These are phyloP conservation scores for Ogataea trehalophila DNA, from an alignment of 805 yeast species.

Conservation along the genomic window DNA sequence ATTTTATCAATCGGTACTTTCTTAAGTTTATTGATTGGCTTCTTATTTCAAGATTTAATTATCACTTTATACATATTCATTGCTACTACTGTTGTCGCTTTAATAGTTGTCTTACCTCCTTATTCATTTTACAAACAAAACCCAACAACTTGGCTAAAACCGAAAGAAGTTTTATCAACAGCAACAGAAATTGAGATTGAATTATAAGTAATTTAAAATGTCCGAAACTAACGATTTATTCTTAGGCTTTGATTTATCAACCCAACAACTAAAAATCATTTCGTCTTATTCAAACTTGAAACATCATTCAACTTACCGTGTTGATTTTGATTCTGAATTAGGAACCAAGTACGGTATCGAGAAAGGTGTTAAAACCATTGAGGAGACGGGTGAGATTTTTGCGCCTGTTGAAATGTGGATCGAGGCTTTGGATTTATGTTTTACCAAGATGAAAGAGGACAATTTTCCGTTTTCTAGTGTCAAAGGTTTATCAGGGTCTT, in stretches of 20 bases:
- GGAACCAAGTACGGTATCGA: constrained; percentile 51
- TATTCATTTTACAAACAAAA: constrained; percentile 51
- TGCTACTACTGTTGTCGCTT: constrained; percentile 29
- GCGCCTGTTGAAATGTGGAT: constrained; percentile 92
- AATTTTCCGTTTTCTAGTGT: constrained; percentile 57
- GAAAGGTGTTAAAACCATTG: constrained; percentile 66
- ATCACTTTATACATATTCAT: constrained; percentile 36
- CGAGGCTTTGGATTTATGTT: constrained; percentile 68
- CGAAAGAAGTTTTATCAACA: constrained; percentile 2
- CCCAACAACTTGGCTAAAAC: constrained; percentile 43
- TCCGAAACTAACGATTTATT: constrained; percentile 28
- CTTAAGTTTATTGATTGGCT: constrained; percentile 45
- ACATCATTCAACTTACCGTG: constrained; percentile 51
- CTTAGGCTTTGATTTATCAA: constrained; percentile 81
- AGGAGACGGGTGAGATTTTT: constrained; percentile 52
- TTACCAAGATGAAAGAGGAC: constrained; percentile 45
- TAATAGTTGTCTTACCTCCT: constrained; percentile 47
- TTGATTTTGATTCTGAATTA: constrained; percentile 68
- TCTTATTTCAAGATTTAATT: constrained; percentile 39
- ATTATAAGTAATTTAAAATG: constrained; percentile 2
- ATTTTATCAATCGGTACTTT: constrained; percentile 30
- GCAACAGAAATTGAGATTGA: constrained; percentile 14
- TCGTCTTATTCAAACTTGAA: constrained; percentile 52
- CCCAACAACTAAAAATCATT: constrained; percentile 81
- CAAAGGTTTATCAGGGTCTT: constrained; percentile 72